Conservation (phyloP, 23 red algal genomes). For the Gracilaria domingensis region DNA sequence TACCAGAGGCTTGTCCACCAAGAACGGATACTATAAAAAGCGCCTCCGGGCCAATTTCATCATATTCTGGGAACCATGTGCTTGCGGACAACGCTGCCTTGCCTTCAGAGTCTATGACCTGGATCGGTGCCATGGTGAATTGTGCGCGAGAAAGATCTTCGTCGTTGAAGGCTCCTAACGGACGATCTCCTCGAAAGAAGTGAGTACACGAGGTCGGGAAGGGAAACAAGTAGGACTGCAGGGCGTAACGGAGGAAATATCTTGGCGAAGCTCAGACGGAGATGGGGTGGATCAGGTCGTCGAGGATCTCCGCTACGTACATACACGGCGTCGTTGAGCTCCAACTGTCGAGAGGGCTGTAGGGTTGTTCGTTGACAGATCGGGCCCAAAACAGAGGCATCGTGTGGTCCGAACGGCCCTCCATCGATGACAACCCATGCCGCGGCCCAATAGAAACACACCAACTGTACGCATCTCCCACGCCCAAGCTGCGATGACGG, state of each 20-base stretch:
- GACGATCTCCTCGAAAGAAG: not conserved
- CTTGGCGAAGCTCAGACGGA: not conserved
- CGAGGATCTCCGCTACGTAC: not conserved
- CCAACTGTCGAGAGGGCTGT: conserved; percentile 12
- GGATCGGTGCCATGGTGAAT: conserved; percentile 5
- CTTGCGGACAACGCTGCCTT: conserved; percentile 56
- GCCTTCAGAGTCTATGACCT: conserved; percentile 78
- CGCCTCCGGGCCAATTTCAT: conserved; percentile 81
- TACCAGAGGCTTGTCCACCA: conserved; percentile 90
- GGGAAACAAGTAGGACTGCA: not conserved
- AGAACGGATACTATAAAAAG: conserved; percentile 77
- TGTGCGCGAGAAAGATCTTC: not conserved
- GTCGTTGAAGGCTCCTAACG: not conserved
- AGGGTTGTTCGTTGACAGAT: conserved; percentile 32
- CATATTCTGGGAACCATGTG: conserved; percentile 86
- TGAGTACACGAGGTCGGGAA: not conserved
- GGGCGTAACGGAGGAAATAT: not conserved
- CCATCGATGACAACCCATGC: not conserved
- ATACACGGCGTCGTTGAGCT: conserved; percentile 11
- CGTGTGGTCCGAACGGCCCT: not conserved
- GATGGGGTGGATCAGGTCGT: not conserved
- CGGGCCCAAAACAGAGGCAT: not conserved
- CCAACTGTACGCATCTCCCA: conserved; percentile 24
- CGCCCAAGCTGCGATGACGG: not conserved
- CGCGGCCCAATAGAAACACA: not conserved